These are phyloP conservation scores for Plasmodium sp. DNA, from an alignment of 169 alveolate genomes.

Conservation along the genomic window DNA sequence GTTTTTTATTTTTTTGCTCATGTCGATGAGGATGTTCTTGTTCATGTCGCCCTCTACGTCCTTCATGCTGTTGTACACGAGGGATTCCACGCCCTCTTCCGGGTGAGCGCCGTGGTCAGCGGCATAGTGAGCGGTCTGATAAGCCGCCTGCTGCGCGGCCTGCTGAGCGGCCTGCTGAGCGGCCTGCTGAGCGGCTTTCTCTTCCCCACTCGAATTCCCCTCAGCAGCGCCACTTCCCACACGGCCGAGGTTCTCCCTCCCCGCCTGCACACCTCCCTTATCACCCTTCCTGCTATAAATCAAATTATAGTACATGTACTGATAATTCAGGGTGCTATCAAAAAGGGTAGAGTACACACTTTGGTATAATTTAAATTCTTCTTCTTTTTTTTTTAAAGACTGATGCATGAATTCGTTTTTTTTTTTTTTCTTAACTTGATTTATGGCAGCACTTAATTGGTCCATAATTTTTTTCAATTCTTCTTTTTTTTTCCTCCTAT, in stretches of 20 bases:
- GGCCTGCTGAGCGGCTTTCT: neutral
- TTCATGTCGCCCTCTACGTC: slow-evolving; percentile 56
- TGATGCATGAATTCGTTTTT: slow-evolving; percentile 63
- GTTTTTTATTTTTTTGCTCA: slow-evolving; percentile 59
- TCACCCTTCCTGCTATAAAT: slow-evolving; percentile 25
- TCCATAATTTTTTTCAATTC: slow-evolving; percentile 66
- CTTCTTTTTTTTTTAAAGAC: slow-evolving; percentile 57
- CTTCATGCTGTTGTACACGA: slow-evolving; percentile 21
- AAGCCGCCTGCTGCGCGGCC: neutral
- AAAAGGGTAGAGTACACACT: slow-evolving; percentile 25
- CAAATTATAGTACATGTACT: slow-evolving; percentile 59
- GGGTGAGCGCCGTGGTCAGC: neutral
- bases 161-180: no score
- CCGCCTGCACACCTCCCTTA: neutral
- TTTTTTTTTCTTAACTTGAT: slow-evolving; percentile 38
- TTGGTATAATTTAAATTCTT: slow-evolving; percentile 48
- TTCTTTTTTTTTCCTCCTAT: slow-evolving; percentile 65
- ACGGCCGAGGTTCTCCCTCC: neutral
- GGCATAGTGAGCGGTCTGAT: neutral
- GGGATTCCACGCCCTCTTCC: slow-evolving; percentile 29
- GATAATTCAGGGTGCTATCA: slow-evolving; percentile 26
- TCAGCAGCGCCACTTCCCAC: neutral
- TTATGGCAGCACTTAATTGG: slow-evolving; percentile 36
- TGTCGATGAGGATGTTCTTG: slow-evolving; percentile 49
- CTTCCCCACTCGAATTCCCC: neutral